Percentiles rank a stretch among this genome's conserved stretches.
These are phyloP conservation scores for Auricularia heimuer DNA, from an alignment of 768 basidiomycete genomes.

Conservation along the genomic window DNA sequence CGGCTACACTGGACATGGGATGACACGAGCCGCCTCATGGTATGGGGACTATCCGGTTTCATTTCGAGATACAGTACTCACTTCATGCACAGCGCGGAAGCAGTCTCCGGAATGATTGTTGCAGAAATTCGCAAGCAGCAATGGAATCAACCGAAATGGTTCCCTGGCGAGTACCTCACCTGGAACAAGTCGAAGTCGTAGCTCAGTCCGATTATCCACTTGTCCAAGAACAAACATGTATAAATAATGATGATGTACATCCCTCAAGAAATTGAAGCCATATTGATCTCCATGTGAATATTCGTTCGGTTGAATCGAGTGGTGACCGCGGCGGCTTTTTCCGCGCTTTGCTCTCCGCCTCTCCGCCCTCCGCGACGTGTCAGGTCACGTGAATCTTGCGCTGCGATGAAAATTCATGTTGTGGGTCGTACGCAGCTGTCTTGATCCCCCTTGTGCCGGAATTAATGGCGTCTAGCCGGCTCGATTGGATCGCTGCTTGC, in stretches of 20 bases:
- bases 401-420: neutral
- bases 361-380: neutral
- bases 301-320: no score
- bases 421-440: neutral
- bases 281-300: no score
- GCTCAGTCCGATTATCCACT: no score
- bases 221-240: no score
- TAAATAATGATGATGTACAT: no score
- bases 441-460: neutral
- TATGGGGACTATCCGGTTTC: constrained; percentile 19
- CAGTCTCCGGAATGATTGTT: constrained; percentile 46
- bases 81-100: constrained; percentile 42
- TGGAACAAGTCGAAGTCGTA: constrained; percentile 2
- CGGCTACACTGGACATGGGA: constrained; percentile 71
- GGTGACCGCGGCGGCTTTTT: neutral
- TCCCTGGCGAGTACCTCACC: constrained; percentile 37
- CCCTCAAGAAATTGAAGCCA: no score
- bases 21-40: constrained; percentile 71
- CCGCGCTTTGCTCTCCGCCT: neutral
- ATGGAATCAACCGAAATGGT: constrained; percentile 52
- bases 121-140: constrained; percentile 33
- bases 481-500: neutral
- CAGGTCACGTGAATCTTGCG: neutral
- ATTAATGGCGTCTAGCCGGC: neutral
- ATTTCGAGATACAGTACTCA: neutral